These are phyloP conservation scores for Pyrenophora graminea DNA, from an alignment of 2,329 filamentous ascomycete genomes.

Conservation along the genomic window DNA sequence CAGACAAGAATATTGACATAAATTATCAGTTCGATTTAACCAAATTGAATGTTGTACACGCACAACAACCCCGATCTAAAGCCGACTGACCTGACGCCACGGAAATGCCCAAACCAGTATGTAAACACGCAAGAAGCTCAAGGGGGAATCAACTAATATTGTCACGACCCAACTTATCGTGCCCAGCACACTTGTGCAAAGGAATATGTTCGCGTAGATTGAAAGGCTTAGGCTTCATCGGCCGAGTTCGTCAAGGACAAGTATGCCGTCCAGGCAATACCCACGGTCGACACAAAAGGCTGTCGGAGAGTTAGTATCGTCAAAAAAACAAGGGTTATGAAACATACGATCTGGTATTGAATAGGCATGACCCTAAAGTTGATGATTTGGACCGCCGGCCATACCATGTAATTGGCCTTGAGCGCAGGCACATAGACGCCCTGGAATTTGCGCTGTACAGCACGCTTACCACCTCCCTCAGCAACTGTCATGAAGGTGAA, in stretches of 20 bases:
- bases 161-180: slow-evolving; percentile 19
- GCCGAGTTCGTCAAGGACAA: slow-evolving; percentile 88
- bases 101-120: slow-evolving; percentile 25
- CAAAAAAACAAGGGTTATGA: not conserved
- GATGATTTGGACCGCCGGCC: slow-evolving; percentile 93
- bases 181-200: slow-evolving; percentile 19
- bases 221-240: slow-evolving; percentile 61
- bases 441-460: slow-evolving; percentile 80
- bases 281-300: slow-evolving; percentile 94
- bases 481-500: slow-evolving; percentile 96
- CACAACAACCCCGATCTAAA: slow-evolving; percentile 9
- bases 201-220: slow-evolving; percentile 14
- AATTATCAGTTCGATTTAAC: slow-evolving; percentile 5
- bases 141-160: slow-evolving; percentile 14
- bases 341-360: slow-evolving; percentile 90
- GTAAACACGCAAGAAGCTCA: slow-evolving; percentile 27
- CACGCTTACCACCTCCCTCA: slow-evolving; percentile 84
- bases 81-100: slow-evolving; percentile 19
- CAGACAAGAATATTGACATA: not conserved
- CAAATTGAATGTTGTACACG: slow-evolving; percentile 3
- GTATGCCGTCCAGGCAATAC: slow-evolving; percentile 98
- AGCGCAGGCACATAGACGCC: slow-evolving; percentile 93
- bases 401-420: slow-evolving; percentile 93
- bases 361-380: slow-evolving; percentile 96
- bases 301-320: slow-evolving; percentile 46